phyloP scores from a whole-genome alignment of 441 rosid species.

The Syzygium syzygioides region DNA sequence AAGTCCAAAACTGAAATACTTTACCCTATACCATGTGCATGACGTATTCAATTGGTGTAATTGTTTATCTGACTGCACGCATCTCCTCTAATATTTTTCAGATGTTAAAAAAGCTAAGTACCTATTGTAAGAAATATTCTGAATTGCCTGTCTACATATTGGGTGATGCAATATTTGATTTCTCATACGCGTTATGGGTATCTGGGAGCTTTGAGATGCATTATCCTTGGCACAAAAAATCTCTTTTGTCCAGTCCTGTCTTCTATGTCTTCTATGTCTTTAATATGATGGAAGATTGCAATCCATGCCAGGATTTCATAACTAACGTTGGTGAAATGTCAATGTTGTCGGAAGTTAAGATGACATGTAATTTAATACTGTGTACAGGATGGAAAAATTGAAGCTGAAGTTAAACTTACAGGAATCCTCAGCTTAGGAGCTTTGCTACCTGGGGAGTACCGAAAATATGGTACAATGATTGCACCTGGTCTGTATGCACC shows the following conservation, averaged over 20 bases:
- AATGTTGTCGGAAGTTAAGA: background rate
- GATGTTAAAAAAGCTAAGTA: background rate
- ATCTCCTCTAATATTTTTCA: background rate
- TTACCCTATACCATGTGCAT: background rate
- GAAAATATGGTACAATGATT: slow-evolving; percentile 81
- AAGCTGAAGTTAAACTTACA: slow-evolving; percentile 84
- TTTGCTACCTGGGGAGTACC: slow-evolving; percentile 69
- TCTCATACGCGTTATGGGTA: background rate
- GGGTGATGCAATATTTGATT: background rate
- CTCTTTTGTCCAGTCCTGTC: background rate
- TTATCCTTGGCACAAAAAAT: background rate
- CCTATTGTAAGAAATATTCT: background rate
- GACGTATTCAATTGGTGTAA: background rate
- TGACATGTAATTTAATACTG: slow-evolving; percentile 10
- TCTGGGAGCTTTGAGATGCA: background rate
- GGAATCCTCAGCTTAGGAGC: slow-evolving; percentile 90
- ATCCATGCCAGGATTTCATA: background rate
- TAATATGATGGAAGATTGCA: background rate
- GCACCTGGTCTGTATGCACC: slow-evolving; percentile 89
- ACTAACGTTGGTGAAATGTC: background rate
- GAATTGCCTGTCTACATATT: background rate
- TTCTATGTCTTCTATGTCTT: background rate
- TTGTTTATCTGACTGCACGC: background rate
- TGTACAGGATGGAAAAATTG: slow-evolving; percentile 79
- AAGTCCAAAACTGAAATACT: slow-evolving; percentile 15